Evolutionary conservation across 805 yeast species (phyloP), one percentile per base, ranked within the genome.

Genomic region (Nakazawaea ambrosiae): DNA sequence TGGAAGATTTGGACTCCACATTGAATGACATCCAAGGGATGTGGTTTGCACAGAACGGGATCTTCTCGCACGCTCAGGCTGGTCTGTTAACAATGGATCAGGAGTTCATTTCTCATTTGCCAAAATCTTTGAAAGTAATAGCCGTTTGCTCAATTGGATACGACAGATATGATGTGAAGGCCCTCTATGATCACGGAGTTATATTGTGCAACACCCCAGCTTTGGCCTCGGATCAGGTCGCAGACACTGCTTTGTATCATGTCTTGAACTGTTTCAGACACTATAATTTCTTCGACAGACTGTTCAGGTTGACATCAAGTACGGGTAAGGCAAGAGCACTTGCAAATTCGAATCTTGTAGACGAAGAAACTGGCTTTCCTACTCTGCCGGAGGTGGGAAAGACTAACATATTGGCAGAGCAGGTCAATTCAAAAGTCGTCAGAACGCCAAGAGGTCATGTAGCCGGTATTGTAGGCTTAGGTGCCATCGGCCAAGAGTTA

Each of bases 201-300:
- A 49, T 60, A 6, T 62, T 84, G 42, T 73, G 83, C 42, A 80
- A 84, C 50, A 78, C 77, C 39, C 72, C 84, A 42, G 60, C 70
- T 9, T 60, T 65, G 27, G 76, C 81, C 0, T 74, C 83, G 1
- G 73, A 66, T 28, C 80, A 82, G 12, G 94, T 84, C 20, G 83
- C 89, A 3, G 94, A 84, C 45, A 59, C 78, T 41, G 90, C 80
- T 3, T 58, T 81, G 31, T 69, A 61, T 49, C 65, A 78, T 45
- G 61, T 82, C 0, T 53, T 83, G 40, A 67, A 75, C 27, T 68
- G 76, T 17, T 80, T 79, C 60, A 66, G 92, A 45, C 67, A 68
- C 54, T 73, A 75, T 41, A 54, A 66, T 1, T 55, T 66, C 32
- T 72, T 73, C 52, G 73, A 71, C 41, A 49, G 53, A 2, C 50